Evolutionary conservation across 73 alveolate genomes (phyloP).

Genomic region (Paramecium biaurelia): DNA sequence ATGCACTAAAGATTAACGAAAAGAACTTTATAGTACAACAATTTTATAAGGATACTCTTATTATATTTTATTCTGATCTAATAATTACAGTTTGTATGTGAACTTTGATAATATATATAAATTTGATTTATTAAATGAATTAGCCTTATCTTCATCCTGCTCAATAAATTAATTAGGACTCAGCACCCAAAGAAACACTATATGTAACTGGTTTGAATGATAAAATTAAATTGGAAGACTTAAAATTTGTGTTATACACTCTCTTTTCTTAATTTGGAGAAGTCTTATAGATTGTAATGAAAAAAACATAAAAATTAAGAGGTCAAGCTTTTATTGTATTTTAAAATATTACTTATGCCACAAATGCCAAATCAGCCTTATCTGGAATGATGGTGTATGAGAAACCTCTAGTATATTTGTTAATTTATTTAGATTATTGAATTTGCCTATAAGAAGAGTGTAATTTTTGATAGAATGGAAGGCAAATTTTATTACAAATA

Average conservation of each 20-base stretch:
- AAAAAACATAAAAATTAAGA: conserved; percentile 47
- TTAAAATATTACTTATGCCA: conserved; percentile 38
- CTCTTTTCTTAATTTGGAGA: conserved; percentile 38
- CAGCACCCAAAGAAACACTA: conserved; percentile 38
- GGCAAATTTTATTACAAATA: conserved; percentile 43
- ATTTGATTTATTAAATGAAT: neutral
- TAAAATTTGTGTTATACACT: conserved; percentile 1
- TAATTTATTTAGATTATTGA: neutral
- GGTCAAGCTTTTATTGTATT: conserved; percentile 48
- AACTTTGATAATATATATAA: neutral
- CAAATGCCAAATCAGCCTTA: conserved; percentile 20
- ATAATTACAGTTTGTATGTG: neutral
- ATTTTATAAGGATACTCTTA: neutral
- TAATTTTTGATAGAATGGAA: conserved; percentile 45
- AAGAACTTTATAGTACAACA: neutral
- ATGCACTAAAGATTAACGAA: too few relatives aligned
- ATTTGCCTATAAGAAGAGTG: conserved; percentile 14
- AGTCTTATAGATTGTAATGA: conserved; percentile 39
- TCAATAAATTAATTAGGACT: neutral
- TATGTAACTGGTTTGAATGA: conserved; percentile 43
- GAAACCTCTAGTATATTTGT: neutral
- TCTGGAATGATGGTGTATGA: conserved; percentile 1
- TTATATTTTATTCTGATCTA: neutral
- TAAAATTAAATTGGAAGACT: conserved; percentile 12
- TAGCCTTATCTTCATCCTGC: conserved; percentile 17